phyloP scores from a whole-genome alignment of 495 filamentous ascomycete species.

The Aspergillus sclerotioniger region DNA sequence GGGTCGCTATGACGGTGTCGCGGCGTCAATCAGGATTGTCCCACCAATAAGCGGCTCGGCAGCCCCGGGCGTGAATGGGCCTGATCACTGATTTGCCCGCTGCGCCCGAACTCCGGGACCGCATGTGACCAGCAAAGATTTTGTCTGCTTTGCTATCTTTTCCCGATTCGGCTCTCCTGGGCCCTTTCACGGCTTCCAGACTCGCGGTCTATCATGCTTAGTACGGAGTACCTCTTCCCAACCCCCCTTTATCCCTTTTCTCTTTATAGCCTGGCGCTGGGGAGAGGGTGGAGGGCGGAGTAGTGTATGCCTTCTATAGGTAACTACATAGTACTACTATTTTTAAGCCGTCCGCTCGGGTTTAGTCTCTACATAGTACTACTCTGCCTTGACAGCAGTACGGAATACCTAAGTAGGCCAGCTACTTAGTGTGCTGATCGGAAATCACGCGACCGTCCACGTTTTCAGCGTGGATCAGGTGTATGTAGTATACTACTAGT shows the following conservation, averaged over 20 bases:
- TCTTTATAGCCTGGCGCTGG: no score
- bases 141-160: constrained; percentile 9
- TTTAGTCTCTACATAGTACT: no score
- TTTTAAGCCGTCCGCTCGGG: no score
- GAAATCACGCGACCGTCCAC: background rate
- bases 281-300: no score
- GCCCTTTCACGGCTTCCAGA: background rate
- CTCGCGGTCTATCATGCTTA: background rate
- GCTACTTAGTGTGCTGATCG: background rate
- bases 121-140: constrained; percentile 42
- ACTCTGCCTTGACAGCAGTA: no score
- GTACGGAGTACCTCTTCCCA: background rate
- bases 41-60: constrained; percentile 39
- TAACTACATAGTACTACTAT: no score
- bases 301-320: no score
- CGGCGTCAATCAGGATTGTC: constrained; percentile 24
- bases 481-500: no score
- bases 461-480: background rate
- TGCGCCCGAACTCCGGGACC: constrained; percentile 18
- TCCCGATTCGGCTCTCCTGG: background rate
- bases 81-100: constrained; percentile 8
- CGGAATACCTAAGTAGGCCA: no score
- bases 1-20: constrained; percentile 29
- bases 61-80: constrained; percentile 14
- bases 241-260: background rate